Conservation (phyloP, 1,139 yeast species). For the Pneumocystis murina region DNA sequence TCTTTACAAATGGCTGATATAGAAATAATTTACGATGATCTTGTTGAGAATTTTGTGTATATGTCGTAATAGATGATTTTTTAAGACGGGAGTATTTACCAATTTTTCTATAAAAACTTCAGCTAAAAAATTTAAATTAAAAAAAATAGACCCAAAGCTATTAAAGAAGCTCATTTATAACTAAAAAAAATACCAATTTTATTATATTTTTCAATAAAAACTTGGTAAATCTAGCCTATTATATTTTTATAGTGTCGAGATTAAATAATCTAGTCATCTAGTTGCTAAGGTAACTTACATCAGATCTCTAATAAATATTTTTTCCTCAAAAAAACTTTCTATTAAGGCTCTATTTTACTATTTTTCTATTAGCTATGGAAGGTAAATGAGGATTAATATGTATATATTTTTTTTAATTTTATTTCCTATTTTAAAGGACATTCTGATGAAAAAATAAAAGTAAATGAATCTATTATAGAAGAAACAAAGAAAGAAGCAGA, state of each 20-base stretch:
- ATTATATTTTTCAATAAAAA: neutral
- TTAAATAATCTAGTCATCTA: too few species aligned
- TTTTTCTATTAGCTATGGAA: neutral
- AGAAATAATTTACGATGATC: conserved; percentile 35
- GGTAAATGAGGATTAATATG: neutral
- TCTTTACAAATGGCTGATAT: conserved; percentile 85
- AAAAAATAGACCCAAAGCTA: neutral
- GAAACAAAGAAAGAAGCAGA: neutral
- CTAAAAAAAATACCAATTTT: neutral
- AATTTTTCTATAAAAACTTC: neutral
- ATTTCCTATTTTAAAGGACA: neutral
- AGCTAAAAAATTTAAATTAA: neutral
- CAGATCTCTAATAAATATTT: too few species aligned
- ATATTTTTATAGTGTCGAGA: too few species aligned
- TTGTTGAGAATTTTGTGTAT: conserved; percentile 26
- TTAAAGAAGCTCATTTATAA: neutral
- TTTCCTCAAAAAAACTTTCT: too few species aligned
- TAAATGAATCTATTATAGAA: neutral
- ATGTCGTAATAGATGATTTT: neutral
- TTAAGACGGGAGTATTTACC: conserved; percentile 16
- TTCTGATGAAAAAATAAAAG: neutral
- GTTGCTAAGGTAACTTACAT: too few species aligned
- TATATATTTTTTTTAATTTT: neutral
- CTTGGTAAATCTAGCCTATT: too few species aligned
- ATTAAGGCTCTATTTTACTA: too few species aligned